Conservation (phyloP, 257 asterid species). For the Cordia subcordata region DNA sequence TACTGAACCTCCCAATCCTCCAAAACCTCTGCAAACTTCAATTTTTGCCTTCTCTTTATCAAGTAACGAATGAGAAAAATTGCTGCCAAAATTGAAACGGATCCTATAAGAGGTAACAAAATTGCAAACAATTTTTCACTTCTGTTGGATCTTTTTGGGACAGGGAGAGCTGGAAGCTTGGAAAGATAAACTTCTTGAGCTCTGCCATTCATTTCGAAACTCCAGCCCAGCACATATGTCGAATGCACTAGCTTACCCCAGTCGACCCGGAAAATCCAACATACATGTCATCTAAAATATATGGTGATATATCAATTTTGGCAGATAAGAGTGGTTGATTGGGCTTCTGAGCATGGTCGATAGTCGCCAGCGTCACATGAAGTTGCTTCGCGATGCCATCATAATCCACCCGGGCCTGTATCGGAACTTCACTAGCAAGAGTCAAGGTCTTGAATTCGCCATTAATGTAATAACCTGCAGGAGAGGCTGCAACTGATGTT, state of each 20-base stretch:
- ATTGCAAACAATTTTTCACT: not conserved
- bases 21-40: constrained; percentile 13
- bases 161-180: constrained; percentile 4
- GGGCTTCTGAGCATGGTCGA: constrained; percentile 1
- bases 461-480: constrained; percentile 11
- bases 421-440: constrained; percentile 2
- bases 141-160: constrained; percentile 1
- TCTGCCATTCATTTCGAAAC: constrained; percentile 20
- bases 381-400: not conserved
- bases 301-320: not conserved
- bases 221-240: constrained; percentile 22
- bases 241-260: not conserved
- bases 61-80: too few species aligned
- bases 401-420: constrained; percentile 22
- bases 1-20: constrained; percentile 23
- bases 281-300: constrained; percentile 10
- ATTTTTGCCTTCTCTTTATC: not conserved
- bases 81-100: not conserved
- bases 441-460: not conserved
- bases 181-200: constrained; percentile 12
- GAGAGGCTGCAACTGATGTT: not conserved
- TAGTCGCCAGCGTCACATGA: constrained; percentile 18
- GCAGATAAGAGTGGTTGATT: constrained; percentile 10
- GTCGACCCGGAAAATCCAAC: constrained; percentile 16
- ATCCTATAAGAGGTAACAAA: not conserved